A percentile compares a stretch with the other conserved stretches of the same genome.
phyloP scores from a whole-genome alignment of 2,329 filamentous ascomycete genomes.

The Monilinia fructicola region DNA sequence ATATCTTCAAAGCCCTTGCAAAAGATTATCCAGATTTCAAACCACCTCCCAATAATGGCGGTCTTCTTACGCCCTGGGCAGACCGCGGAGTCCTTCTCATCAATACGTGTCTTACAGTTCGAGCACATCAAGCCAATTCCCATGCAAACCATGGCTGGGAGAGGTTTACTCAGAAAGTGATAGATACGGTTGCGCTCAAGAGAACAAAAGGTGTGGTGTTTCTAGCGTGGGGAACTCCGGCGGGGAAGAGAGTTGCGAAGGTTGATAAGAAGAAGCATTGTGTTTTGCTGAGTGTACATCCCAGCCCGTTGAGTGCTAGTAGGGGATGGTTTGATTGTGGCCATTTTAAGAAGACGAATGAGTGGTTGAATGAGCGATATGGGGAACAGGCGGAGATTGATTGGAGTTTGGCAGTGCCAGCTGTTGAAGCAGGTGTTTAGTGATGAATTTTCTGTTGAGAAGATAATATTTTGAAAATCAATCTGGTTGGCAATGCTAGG shows the following conservation, averaged over 20 bases:
- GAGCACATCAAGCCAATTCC: constrained; percentile 81
- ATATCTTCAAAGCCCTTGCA: constrained; percentile 87
- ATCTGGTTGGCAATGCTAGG: not conserved
- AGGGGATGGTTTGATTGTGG: constrained; percentile 81
- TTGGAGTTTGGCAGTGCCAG: constrained; percentile 62
- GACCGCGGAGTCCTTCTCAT: constrained; percentile 89
- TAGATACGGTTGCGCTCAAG: constrained; percentile 79
- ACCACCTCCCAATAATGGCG: constrained; percentile 72
- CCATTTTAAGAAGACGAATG: constrained; percentile 79
- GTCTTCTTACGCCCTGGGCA: constrained; percentile 89
- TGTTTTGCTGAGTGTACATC: constrained; percentile 84
- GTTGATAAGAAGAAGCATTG: constrained; percentile 74
- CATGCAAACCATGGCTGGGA: constrained; percentile 92
- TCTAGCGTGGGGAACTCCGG: constrained; percentile 87
- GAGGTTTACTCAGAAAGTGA: constrained; percentile 83
- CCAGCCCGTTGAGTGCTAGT: constrained; percentile 83
- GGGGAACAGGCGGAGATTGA: constrained; percentile 79
- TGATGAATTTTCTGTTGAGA: not conserved
- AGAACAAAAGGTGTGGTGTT: constrained; percentile 85
- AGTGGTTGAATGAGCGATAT: constrained; percentile 79
- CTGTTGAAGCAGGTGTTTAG: constrained; percentile 12
- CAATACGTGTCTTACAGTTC: constrained; percentile 93
- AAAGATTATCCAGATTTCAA: constrained; percentile 84
- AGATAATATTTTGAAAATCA: not conserved
- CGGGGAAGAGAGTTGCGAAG: constrained; percentile 73